Percentiles rank a stretch among this genome's conserved stretches.
These are phyloP conservation scores for Talaromyces rugulosus DNA, from an alignment of 2,329 filamentous ascomycete genomes.

Conservation along the genomic window DNA sequence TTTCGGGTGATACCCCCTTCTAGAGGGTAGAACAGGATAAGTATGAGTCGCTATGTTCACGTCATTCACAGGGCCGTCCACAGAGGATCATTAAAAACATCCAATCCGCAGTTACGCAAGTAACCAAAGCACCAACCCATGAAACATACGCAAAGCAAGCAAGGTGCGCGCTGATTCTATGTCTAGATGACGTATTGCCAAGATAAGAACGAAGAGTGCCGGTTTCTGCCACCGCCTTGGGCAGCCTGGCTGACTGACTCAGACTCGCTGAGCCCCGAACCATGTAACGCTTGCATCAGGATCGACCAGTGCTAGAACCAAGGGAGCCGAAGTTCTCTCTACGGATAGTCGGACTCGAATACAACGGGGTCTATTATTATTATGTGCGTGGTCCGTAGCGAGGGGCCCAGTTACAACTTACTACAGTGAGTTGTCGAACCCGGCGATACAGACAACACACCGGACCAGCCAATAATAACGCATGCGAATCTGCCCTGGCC, in stretches of 20 bases:
- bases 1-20: neutral
- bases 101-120: neutral
- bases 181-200: neutral
- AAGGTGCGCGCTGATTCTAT: neutral
- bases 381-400: neutral
- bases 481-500: neutral
- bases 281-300: too few relatives aligned
- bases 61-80: neutral
- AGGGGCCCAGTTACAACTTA: neutral
- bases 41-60: neutral
- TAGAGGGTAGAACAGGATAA: neutral
- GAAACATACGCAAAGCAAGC: neutral
- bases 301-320: too few relatives aligned
- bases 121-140: neutral
- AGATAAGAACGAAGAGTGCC: neutral
- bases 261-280: neutral
- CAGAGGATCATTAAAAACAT: neutral
- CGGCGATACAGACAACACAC: neutral
- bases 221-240: constrained; percentile 10
- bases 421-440: neutral
- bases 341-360: too few relatives aligned
- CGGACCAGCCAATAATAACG: neutral
- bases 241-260: neutral
- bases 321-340: too few relatives aligned
- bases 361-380: neutral